Evolutionary conservation across 371 early-diverging fungal species (phyloP), one percentile per base, ranked within the genome.

Genomic region (Mucor velutinosus): DNA sequence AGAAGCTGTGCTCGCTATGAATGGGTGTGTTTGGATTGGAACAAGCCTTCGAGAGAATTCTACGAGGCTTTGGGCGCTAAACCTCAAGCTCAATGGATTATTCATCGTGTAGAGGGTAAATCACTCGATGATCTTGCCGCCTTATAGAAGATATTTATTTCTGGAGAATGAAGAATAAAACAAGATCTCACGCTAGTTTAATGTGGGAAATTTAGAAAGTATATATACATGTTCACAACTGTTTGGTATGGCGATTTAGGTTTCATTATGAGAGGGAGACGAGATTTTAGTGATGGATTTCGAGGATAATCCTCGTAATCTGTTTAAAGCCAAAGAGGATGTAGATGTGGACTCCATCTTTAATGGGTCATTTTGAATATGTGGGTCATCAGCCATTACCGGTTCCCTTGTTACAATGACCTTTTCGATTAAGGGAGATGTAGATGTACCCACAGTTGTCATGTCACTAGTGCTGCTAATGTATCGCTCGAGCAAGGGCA

Each of bases 1-100:
- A 81, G 87, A 64, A 82, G 88, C 23, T 92, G 92, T 43, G 90
- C 88, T 23, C 82, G 94, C 8, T 80, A 91, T 71, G 94, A 93
- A 74, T 95, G 95, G 95, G 82, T 69, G 0, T 69, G 69, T 25
- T 29, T 69, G 58, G 64, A 69, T 51, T 69, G 69, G 69, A 64
- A 63, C 51, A 64, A 69, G 10, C 51, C 64, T 58, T 69, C 63
- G 15, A 63, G 69, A 63, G 64, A 69, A 21, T 90, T 90, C 49
- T 90, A 90, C 69, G 76, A 85, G 67, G 62, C 79, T 8, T 53
- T 91, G 58, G 91, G 91, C 43, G 91, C 91, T 19, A 68, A 78
- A 17, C 86, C 84, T 57, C 81, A 85, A 69, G 75, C 74, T 33
- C 89, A 91, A 78, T 91, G 91, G 91, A 87, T 89, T 67, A 89